A percentile compares a stretch with the other conserved stretches of the same genome.
Conservation (phyloP, 1,284 basidiomycete genomes). For the Puccinia horiana region DNA sequence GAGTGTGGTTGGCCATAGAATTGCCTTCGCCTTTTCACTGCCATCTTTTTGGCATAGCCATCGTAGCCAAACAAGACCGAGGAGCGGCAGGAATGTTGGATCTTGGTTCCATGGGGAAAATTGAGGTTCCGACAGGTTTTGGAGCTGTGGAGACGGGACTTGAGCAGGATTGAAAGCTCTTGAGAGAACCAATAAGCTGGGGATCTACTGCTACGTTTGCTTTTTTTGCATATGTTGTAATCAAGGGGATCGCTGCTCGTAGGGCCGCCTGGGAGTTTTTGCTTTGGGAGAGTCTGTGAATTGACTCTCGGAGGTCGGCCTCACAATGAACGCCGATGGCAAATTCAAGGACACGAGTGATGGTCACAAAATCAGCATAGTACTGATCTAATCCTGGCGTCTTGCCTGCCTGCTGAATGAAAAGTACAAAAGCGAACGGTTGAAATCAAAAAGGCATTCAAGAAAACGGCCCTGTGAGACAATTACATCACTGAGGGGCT, state of each 20-base stretch:
- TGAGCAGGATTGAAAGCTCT: background rate
- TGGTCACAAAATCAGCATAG: constrained; percentile 70
- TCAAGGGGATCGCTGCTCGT: constrained; percentile 30
- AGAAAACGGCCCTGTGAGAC: background rate
- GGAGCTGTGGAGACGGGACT: background rate
- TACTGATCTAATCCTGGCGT: constrained; percentile 60
- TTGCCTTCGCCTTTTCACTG: constrained; percentile 34
- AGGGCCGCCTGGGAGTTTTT: constrained; percentile 29
- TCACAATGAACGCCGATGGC: constrained; percentile 64
- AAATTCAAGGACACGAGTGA: constrained; percentile 68
- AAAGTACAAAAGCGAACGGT: background rate
- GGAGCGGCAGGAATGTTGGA: background rate
- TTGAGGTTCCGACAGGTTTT: background rate
- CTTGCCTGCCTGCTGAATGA: constrained; percentile 19
- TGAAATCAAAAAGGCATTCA: background rate
- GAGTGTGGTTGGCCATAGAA: constrained; percentile 36
- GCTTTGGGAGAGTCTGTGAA: constrained; percentile 3
- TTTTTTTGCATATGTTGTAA: constrained; percentile 34
- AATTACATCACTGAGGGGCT: constrained; percentile 60
- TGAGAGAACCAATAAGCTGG: background rate
- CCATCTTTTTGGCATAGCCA: constrained; percentile 48
- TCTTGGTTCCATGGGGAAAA: background rate
- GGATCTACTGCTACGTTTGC: constrained; percentile 31
- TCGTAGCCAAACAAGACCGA: constrained; percentile 39
- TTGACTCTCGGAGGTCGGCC: constrained; percentile 16